Percentiles rank a stretch among this genome's conserved stretches.
Conservation (phyloP, 2,329 filamentous ascomycete species). For the Chaetomium olivaceum region DNA sequence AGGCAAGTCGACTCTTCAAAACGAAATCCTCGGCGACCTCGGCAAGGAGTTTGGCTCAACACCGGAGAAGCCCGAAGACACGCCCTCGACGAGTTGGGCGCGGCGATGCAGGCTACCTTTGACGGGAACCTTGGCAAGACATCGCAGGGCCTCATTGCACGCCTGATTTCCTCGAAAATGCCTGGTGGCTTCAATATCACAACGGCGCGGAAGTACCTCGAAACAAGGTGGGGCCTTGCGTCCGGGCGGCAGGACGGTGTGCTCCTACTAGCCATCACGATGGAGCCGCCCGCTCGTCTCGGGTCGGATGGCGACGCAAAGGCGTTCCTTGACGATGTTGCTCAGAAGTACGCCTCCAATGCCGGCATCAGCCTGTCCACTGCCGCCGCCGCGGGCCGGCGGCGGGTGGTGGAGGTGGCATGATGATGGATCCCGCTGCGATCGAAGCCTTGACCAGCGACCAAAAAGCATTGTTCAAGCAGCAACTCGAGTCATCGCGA, state of each 20-base stretch:
- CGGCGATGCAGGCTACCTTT: constrained; percentile 97
- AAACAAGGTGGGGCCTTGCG: constrained; percentile 87
- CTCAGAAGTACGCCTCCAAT: constrained; percentile 84
- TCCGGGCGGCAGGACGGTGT: constrained; percentile 88
- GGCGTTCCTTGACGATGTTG: constrained; percentile 81
- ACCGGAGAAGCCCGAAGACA: constrained; percentile 97
- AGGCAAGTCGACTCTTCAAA: constrained; percentile 98
- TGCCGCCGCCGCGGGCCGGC: constrained; percentile 71
- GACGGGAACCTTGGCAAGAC: constrained; percentile 98
- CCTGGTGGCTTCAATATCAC: constrained; percentile 99
- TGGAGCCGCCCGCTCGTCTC: constrained; percentile 86
- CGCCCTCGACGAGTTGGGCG: constrained; percentile 90
- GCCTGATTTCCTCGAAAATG: constrained; percentile 98
- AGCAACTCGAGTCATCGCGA: constrained; percentile 93
- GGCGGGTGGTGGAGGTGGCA: constrained; percentile 71
- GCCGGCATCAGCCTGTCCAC: constrained; percentile 83
- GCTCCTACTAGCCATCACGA: constrained; percentile 83
- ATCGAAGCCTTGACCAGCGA: constrained; percentile 97
- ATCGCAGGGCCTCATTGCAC: constrained; percentile 86
- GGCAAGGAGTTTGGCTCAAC: constrained; percentile 98
- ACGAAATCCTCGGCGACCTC: constrained; percentile 95
- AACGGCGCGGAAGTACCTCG: constrained; percentile 88
- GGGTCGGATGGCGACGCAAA: constrained; percentile 91
- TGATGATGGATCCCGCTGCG: constrained; percentile 99
- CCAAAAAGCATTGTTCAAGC: constrained; percentile 93